Evolutionary conservation across 163 green algal species (phyloP), one percentile per base, ranked within the genome.

Genomic region (Chlorella variabilis): DNA sequence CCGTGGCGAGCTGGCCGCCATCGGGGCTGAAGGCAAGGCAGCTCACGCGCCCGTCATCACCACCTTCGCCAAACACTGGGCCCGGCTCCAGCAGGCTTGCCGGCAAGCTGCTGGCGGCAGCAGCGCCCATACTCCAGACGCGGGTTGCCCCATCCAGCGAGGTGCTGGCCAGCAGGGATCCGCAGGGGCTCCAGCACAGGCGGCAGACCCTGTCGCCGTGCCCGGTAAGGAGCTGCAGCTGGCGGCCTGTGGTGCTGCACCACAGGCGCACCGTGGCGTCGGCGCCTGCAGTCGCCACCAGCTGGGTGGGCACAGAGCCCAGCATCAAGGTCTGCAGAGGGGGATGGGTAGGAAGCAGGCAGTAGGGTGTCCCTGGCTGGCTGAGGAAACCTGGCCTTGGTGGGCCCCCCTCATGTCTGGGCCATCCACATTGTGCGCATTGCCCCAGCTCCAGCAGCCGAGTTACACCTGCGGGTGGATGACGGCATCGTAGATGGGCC

Each of bases 1-100:
- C 96, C 2, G 93, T 98, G 3, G 94, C 94, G 17, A 99, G 90
- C 83, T 96, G 81, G 9, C 71, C 83, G 29, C 95, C 92, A 48
- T 96, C 69, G 18, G 42, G 73, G 34, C 41, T 61, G 38, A 77
- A 83, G 4, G 45, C 63, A 21, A 83, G 31, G 62, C 63, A 66
- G 54, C 48, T 80, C 4, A 80, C 29, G 6, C 82, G 73, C 23
- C 75, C 68, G 2, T 41, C 56, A 8, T 81, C 41, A 2, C 38
- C 77, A 3, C 23, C 25, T 31, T 56, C 68, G 2, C 25, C 25
- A 21, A 81, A 29, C 42, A 80, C 71, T 25, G 58, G 21, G 11
- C 20, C 2, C 34, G 20, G 18, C 9, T 29, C 2, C 3, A 75
- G 31, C 58, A 73, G 56, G 25, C 15, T 1, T 3, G 51, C 42